Evolutionary conservation across 225 moss, liverwort and hornwort species (phyloP).

Genomic region (Sphagnum tenellum): DNA sequence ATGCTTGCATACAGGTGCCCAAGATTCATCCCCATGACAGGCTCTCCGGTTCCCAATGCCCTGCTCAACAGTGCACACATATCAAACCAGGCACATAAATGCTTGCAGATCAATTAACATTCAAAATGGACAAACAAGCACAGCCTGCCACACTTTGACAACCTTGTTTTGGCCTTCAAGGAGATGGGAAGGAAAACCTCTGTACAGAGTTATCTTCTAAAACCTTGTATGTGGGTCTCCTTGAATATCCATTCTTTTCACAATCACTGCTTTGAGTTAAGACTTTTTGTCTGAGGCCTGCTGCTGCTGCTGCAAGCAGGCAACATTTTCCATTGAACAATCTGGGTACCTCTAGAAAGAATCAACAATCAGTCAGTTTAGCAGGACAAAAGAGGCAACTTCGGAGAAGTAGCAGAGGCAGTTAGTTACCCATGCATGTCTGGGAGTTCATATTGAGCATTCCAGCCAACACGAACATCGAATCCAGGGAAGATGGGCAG

Average conservation of each 20-base stretch:
- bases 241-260: too few species aligned
- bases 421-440: constrained; percentile 77
- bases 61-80: constrained; percentile 9
- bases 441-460: constrained; percentile 84
- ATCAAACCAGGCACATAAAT: background rate
- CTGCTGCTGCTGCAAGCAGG: too few species aligned
- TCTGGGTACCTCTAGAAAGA: too few species aligned
- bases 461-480: constrained; percentile 83
- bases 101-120: background rate
- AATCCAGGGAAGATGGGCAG: constrained; percentile 78
- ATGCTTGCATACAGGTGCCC: constrained; percentile 45
- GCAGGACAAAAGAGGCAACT: background rate
- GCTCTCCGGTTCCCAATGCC: constrained; percentile 33
- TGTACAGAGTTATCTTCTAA: too few species aligned
- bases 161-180: too few species aligned
- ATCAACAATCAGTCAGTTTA: background rate
- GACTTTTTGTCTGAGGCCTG: too few species aligned
- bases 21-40: constrained; percentile 27
- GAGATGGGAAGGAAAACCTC: too few species aligned
- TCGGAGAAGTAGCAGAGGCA: too few species aligned
- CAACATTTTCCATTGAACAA: too few species aligned
- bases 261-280: too few species aligned
- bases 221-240: too few species aligned
- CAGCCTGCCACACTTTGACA: constrained; percentile 1
- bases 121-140: background rate